Evolutionary conservation across 2,329 filamentous ascomycete genomes (phyloP).

Genomic region (Corinectria fuckeliana): DNA sequence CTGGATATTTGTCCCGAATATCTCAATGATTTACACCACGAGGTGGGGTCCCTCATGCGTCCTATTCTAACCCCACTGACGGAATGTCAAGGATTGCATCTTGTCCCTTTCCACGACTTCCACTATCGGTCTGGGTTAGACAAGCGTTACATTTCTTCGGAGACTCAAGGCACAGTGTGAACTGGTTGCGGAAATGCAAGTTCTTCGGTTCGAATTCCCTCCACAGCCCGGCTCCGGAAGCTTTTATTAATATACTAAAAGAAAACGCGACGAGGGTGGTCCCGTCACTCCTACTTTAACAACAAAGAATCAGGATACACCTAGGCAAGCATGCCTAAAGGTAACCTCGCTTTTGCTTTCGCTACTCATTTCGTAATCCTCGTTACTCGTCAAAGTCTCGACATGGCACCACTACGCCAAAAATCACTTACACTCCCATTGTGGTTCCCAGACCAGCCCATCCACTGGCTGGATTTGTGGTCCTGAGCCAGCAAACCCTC

Average conservation of each 20-base stretch:
- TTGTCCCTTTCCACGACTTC: not conserved
- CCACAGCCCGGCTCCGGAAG: not conserved
- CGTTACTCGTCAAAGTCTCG: not conserved
- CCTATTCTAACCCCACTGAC: not conserved
- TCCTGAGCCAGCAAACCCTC: not conserved
- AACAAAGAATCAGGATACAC: not conserved
- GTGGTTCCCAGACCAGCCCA: constrained; percentile 22
- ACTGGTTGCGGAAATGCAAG: not conserved
- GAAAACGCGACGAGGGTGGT: not conserved
- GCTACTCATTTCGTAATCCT: not conserved
- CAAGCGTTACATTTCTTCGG: not conserved
- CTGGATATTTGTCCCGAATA: not conserved
- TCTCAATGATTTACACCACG: not conserved
- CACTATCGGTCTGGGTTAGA: not conserved
- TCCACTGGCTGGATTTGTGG: not conserved
- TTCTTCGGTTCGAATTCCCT: not conserved
- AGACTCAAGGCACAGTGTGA: not conserved
- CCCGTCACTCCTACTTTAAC: not conserved
- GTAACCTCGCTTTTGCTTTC: not conserved
- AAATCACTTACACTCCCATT: constrained; percentile 29
- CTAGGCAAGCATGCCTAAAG: not conserved
- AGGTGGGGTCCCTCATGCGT: not conserved
- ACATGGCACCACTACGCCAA: not conserved
- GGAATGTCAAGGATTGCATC: not conserved
- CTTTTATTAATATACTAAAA: not conserved